Evolutionary conservation across 352 stramenopile genomes (phyloP), one percentile per base, ranked within the genome.

Genomic region (Phytophthora parvispora): DNA sequence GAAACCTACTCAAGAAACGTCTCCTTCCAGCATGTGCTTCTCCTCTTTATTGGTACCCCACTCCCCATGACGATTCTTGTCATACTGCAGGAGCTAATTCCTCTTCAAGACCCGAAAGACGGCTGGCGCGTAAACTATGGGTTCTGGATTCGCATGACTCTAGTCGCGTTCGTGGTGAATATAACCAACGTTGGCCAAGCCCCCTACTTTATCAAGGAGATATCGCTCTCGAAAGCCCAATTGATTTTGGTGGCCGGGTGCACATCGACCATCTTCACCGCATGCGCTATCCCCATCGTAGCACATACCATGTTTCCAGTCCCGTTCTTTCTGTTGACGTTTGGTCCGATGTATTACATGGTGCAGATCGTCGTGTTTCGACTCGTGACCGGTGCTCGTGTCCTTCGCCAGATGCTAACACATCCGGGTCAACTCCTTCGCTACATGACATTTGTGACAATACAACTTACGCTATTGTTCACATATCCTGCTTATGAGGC

Each of bases 401-500:
- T 62, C 5, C 34, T 52, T 10, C 15, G 22, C 24, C 27, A 40
- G 49, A 57, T 68, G 50, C 5, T 62, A 18, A 5, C 51, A 32
- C 50, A 62, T 27, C 8, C 10, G 0, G 40, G 62, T 15, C 60
- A 62, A 13, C 12, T 57, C 1, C 4, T 52, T 32, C 51, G 42
- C 36, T 63, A 57, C 27, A 28, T 62, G 22, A 10, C 29, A 16
- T 68, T 68, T 24, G 27, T 55, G 12, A 61, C 36, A 4, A 31
- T 42, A 18, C 61, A 68, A 38, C 9, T 60, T 16, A 43, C 25
- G 6, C 13, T 67, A 0, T 18, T 40, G n/a, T 47, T 59, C 22
- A 18, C 56, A 2, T 74, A 69, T 25, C 60, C 66, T 24, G 24
- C 32, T 1, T 74, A 74, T 31, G 48, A 69, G 10, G 25, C 48